Evolutionary conservation across 2,329 filamentous ascomycete genomes (phyloP).

Genomic region (Venturia effusa): DNA sequence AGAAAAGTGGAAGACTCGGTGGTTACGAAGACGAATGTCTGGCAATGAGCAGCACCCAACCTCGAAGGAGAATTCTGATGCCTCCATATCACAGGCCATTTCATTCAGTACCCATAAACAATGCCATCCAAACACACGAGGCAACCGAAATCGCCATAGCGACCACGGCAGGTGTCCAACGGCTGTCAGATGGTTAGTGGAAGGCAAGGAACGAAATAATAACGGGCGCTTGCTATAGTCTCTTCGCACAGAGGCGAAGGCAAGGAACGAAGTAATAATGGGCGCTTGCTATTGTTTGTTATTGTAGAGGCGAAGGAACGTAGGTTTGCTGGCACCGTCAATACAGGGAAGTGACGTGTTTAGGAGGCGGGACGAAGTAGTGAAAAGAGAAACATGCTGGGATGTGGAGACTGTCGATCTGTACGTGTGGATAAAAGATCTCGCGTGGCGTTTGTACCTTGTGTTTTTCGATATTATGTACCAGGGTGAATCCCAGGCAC

Average conservation of each 20-base stretch:
- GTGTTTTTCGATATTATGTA: background rate
- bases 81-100: background rate
- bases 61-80: background rate
- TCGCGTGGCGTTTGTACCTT: background rate
- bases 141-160: background rate
- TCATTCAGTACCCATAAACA: background rate
- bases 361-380: background rate
- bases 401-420: background rate
- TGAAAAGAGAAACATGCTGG: background rate
- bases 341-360: slow-evolving; percentile 1
- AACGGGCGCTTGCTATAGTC: background rate
- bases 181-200: background rate
- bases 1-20: background rate
- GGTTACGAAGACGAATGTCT: background rate
- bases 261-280: background rate
- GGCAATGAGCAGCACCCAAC: background rate
- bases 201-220: background rate
- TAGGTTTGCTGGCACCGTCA: background rate
- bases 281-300: background rate
- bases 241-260: background rate
- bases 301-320: background rate
- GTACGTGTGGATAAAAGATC: background rate
- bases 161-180: background rate
- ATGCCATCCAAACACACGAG: background rate
- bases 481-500: slow-evolving; percentile 1